Evolutionary conservation across 768 basidiomycete genomes (phyloP).

Genomic region (Roridomyces roridus): DNA sequence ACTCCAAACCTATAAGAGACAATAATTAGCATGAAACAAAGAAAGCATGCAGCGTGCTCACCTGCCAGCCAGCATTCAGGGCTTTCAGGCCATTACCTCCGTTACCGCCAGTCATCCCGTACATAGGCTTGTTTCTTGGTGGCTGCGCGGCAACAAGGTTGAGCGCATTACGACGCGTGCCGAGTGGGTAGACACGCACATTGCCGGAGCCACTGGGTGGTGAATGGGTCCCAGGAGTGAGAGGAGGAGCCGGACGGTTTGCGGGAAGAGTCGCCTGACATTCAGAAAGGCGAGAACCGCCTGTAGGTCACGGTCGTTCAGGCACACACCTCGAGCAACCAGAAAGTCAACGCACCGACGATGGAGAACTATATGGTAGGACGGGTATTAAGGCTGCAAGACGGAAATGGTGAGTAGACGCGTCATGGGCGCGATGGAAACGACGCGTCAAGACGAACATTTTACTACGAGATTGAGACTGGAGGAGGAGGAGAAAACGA

Average conservation of each 20-base stretch:
- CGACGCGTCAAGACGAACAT: conserved; percentile 24
- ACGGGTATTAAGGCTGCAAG: conserved; percentile 27
- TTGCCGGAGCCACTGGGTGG: conserved; percentile 65
- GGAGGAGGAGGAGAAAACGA: conserved; percentile 1
- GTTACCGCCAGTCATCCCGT: conserved; percentile 56
- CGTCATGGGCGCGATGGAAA: no score
- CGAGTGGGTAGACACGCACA: conserved; percentile 43
- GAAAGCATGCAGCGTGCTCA: conserved; percentile 34
- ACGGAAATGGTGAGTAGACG: conserved; percentile 12
- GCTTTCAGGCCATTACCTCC: conserved; percentile 58
- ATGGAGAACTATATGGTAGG: conserved; percentile 35
- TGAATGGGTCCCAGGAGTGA: conserved; percentile 66
- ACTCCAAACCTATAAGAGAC: conserved; percentile 61
- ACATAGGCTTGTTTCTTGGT: conserved; percentile 56
- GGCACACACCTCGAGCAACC: background rate
- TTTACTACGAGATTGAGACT: conserved; percentile 3
- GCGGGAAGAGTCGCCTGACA: conserved; percentile 57
- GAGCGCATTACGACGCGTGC: no score
- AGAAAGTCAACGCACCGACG: conserved; percentile 22
- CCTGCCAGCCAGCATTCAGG: conserved; percentile 74
- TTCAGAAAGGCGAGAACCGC: conserved; percentile 26
- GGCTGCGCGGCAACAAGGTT: conserved; percentile 32
- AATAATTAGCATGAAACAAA: conserved; percentile 19
- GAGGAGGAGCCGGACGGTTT: conserved; percentile 77
- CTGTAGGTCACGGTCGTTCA: conserved; percentile 34